Base-by-base conservation (phyloP, 805 yeast genomes). In the Metschnikowia picachoensis region DNA sequence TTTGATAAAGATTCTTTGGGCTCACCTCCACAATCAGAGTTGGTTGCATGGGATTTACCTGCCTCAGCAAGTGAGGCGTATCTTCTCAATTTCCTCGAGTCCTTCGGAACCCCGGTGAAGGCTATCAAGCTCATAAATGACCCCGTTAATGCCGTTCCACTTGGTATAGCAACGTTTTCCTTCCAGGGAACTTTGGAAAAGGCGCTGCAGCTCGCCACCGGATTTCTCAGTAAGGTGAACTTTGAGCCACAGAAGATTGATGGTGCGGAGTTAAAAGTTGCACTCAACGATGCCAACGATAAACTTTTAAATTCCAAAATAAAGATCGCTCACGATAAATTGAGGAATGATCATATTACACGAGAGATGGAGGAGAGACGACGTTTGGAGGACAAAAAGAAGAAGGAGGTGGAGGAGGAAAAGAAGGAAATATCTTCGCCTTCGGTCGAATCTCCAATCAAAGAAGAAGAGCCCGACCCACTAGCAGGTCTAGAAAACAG, bases 1-100 rank as follows among this genome's bases (percentile, higher is more conserved):
- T 87, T 75, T 60, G 96, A 89, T 61, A 75, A 81, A 47, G 73
- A 83, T 57, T 87, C 95, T 0, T 60, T 87, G 11, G 95, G 94
- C 0, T 82, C 85, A 0, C 79, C 82, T 14, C 96, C 96, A 0
- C 74, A 82, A 3, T 67, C 78, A 8, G 90, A 85, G 56, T 62
- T 90, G 33, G 78, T 89, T 1, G 72, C 87, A 4, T 83, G 87
- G 77, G 85, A 83, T 15, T 68, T 83, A 41, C 83, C 87, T 3
- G 57, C 74, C 2, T 67, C 78, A 3, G 72, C 78, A n/a, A 73
- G 76, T 37, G 78, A 79, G 39, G 43, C 62, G 4, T 72, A 71
- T 49, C 57, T 72, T 28, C 52, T 60, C 14, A 80, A 83, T 50
- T 81, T 77, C 51, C 78, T 87, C 51, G 74, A 74, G 35, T 65